Conservation (phyloP, 352 stramenopile species). For the Phytopythium helicoides region DNA sequence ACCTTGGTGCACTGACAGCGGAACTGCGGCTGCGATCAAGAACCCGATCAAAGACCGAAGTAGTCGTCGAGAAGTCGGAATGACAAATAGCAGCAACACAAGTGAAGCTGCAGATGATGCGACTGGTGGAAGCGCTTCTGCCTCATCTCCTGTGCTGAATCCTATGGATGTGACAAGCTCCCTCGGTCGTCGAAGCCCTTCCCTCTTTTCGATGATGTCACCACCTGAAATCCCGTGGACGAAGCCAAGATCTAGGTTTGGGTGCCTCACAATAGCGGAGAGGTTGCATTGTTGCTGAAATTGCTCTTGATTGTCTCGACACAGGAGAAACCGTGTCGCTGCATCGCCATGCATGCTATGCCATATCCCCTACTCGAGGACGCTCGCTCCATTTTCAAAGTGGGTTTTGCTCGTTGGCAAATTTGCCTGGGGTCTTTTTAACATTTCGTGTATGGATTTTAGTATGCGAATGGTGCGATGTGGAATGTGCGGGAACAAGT, state of each 20-base stretch:
- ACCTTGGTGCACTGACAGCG: conserved; percentile 21
- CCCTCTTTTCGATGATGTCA: conserved; percentile 29
- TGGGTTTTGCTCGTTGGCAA: conserved; percentile 13
- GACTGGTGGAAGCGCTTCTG: conserved; percentile 2
- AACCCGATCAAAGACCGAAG: conserved; percentile 49
- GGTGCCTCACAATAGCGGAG: no score
- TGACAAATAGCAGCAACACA: conserved; percentile 34
- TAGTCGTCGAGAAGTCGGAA: conserved; percentile 24
- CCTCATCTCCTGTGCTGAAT: conserved; percentile 36
- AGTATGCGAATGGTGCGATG: conserved; percentile 97
- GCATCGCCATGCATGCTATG: conserved; percentile 92
- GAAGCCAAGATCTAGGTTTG: conserved; percentile 31
- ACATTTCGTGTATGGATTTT: no score
- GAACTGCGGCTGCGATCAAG: conserved; percentile 77
- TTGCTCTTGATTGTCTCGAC: no score
- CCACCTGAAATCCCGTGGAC: conserved; percentile 12
- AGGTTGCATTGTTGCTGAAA: no score
- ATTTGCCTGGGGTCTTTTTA: no score
- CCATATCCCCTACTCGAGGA: conserved; percentile 97
- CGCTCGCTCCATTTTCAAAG: conserved; percentile 95
- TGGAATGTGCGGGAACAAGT: conserved; percentile 96
- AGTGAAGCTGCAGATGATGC: conserved; percentile 24
- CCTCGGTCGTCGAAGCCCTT: conserved; percentile 42
- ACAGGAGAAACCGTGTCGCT: conserved; percentile 42
- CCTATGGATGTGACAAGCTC: conserved; percentile 34